These are phyloP conservation scores for Heterotrichella gracilis DNA, from an alignment of 352 stramenopile species.

Conservation along the genomic window DNA sequence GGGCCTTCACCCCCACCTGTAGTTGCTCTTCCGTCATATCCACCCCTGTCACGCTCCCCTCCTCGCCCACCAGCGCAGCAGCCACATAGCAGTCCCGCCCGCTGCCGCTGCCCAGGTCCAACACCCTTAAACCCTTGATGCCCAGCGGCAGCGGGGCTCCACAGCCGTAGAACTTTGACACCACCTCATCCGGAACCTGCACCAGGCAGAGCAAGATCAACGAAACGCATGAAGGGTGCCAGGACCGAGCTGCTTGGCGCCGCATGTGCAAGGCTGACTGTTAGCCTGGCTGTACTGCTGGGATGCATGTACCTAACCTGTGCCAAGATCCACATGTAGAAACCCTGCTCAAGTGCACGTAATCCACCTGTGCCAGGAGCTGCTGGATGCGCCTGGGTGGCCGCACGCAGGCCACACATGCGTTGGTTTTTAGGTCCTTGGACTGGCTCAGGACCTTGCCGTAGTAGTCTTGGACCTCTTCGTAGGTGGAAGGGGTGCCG, in stretches of 20 bases:
- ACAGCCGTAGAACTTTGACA: slow-evolving; percentile 38
- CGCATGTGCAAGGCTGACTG: no score
- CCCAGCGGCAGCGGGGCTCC: slow-evolving; percentile 36
- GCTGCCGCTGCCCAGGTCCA: slow-evolving; percentile 46
- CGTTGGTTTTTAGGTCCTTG: slow-evolving; percentile 32
- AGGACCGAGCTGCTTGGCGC: no score
- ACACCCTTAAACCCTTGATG: slow-evolving; percentile 28
- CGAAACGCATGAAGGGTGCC: no score
- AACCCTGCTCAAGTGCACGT: no score
- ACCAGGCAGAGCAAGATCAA: no score
- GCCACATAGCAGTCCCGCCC: slow-evolving; percentile 49
- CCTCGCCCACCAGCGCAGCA: slow-evolving; percentile 34
- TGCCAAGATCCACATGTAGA: no score
- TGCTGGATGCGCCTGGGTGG: slow-evolving; percentile 25
- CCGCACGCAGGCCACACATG: slow-evolving; percentile 25
- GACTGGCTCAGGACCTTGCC: slow-evolving; percentile 21
- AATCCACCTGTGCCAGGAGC: slow-evolving; percentile 32
- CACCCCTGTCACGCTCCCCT: slow-evolving; percentile 40
- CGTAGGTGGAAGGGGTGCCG: no score
- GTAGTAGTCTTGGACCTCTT: slow-evolving; percentile 27
- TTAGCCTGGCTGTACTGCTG: no score
- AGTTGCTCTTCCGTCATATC: slow-evolving; percentile 54
- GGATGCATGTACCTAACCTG: no score
- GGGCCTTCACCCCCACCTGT: no score
- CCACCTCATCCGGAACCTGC: slow-evolving; percentile 27